Evolutionary conservation across 257 asterid genomes (phyloP).

Genomic region (Gynochthodes officinalis): DNA sequence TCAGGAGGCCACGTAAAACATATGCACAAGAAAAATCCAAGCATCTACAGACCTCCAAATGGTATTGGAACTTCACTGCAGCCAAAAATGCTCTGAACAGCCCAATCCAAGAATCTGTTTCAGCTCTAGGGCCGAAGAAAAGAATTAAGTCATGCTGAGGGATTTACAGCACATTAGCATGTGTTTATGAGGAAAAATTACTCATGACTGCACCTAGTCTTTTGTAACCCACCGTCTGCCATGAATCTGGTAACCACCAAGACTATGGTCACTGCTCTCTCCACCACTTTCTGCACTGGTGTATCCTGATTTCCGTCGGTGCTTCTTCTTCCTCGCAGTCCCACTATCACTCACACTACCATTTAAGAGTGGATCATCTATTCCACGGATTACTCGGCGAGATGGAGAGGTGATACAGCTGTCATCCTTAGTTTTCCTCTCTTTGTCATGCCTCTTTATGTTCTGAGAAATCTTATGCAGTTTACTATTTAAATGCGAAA

Average conservation of each 20-base stretch:
- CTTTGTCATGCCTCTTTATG: constrained; percentile 71
- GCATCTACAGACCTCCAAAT: background rate
- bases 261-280: constrained; percentile 63
- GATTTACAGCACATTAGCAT: background rate
- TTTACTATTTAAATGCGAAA: constrained; percentile 70
- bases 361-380: constrained; percentile 87
- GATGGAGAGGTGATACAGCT: constrained; percentile 59
- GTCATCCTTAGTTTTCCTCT: constrained; percentile 66
- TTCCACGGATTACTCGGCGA: constrained; percentile 65
- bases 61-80: constrained; percentile 15
- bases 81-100: constrained; percentile 13
- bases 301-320: constrained; percentile 64
- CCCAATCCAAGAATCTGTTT: constrained; percentile 10
- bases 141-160: background rate
- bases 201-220: constrained; percentile 38
- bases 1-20: constrained; percentile 2
- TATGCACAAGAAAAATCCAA: background rate
- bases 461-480: constrained; percentile 75
- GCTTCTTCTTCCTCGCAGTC: constrained; percentile 65
- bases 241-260: constrained; percentile 57
- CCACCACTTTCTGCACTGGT: constrained; percentile 92
- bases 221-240: constrained; percentile 86
- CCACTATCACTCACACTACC: constrained; percentile 84
- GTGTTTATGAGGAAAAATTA: background rate
- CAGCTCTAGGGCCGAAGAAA: background rate